phyloP scores from a whole-genome alignment of 768 basidiomycete species.

The Neoboletus subvelutipes region DNA sequence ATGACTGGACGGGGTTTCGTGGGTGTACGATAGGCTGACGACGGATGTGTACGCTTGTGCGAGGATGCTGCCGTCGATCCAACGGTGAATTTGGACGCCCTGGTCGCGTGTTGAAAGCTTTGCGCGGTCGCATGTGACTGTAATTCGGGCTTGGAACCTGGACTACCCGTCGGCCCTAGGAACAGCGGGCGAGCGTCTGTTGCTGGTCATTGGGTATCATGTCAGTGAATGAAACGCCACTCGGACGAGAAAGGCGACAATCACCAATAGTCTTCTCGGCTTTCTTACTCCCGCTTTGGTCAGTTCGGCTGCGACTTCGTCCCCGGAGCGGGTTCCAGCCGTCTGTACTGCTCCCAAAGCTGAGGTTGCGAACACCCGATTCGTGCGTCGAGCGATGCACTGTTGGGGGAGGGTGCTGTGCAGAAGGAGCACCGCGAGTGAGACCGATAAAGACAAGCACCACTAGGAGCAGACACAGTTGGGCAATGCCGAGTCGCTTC shows the following conservation, averaged over 20 bases:
- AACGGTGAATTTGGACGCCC: background rate
- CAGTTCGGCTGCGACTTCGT: slow-evolving; percentile 33
- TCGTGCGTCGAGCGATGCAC: slow-evolving; percentile 39
- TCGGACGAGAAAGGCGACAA: background rate
- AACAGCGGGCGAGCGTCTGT: slow-evolving; percentile 1
- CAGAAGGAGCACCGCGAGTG: slow-evolving; percentile 57
- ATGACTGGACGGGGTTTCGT: slow-evolving; percentile 16
- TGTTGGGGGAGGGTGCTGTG: slow-evolving; percentile 33
- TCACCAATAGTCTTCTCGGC: slow-evolving; percentile 17
- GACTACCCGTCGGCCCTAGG: background rate
- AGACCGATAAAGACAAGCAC: slow-evolving; percentile 86
- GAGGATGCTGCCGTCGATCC: background rate
- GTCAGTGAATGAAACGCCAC: background rate
- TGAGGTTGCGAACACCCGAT: slow-evolving; percentile 58
- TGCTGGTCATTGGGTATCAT: background rate
- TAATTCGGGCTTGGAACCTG: background rate
- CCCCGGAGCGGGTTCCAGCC: slow-evolving; percentile 23
- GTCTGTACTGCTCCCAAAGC: slow-evolving; percentile 54
- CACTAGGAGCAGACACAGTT: slow-evolving; percentile 78
- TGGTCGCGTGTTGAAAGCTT: background rate
- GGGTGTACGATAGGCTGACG: slow-evolving; percentile 20
- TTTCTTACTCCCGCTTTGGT: slow-evolving; percentile 10
- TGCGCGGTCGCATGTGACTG: background rate
- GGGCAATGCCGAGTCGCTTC: slow-evolving; percentile 86
- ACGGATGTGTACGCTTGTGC: slow-evolving; percentile 8